A percentile compares a stretch with the other conserved stretches of the same genome.
Conservation (phyloP, 495 filamentous ascomycete genomes). For the Penicillium mononematosum region DNA sequence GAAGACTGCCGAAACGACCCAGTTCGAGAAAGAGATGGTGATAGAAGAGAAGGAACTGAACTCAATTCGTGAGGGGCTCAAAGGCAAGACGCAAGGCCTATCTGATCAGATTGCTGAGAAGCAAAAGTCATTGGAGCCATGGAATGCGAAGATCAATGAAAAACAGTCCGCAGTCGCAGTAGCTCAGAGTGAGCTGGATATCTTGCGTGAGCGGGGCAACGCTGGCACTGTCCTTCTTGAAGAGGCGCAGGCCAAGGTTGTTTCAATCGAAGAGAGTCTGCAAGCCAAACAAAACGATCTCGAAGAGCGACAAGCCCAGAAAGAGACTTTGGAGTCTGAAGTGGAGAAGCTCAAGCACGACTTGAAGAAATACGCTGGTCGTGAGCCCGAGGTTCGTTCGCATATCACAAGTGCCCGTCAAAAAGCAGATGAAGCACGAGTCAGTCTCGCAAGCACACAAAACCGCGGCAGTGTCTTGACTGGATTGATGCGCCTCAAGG, state of each 20-base stretch:
- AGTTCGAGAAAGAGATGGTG: slow-evolving; percentile 71
- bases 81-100: slow-evolving; percentile 91
- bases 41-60: slow-evolving; percentile 79
- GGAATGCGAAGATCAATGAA: slow-evolving; percentile 94
- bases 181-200: slow-evolving; percentile 89
- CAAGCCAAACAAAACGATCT: slow-evolving; percentile 70
- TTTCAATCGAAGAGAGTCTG: slow-evolving; percentile 65
- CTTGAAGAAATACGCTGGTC: slow-evolving; percentile 64
- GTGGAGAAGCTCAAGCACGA: slow-evolving; percentile 66
- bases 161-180: slow-evolving; percentile 93
- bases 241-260: slow-evolving; percentile 79
- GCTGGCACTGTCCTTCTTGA: slow-evolving; percentile 78
- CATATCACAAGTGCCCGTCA: slow-evolving; percentile 85
- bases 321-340: slow-evolving; percentile 70
- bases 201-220: slow-evolving; percentile 82
- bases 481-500: slow-evolving; percentile 89
- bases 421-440: slow-evolving; percentile 91
- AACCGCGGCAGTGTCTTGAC: slow-evolving; percentile 90
- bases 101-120: slow-evolving; percentile 89
- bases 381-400: slow-evolving; percentile 76
- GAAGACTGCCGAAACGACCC: slow-evolving; percentile 64
- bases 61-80: slow-evolving; percentile 75
- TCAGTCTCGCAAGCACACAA: slow-evolving; percentile 82
- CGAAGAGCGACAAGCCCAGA: slow-evolving; percentile 70
- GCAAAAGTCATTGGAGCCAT: slow-evolving; percentile 93